phyloP scores from a whole-genome alignment of 2,329 filamentous ascomycete genomes.

The Venturia effusa region DNA sequence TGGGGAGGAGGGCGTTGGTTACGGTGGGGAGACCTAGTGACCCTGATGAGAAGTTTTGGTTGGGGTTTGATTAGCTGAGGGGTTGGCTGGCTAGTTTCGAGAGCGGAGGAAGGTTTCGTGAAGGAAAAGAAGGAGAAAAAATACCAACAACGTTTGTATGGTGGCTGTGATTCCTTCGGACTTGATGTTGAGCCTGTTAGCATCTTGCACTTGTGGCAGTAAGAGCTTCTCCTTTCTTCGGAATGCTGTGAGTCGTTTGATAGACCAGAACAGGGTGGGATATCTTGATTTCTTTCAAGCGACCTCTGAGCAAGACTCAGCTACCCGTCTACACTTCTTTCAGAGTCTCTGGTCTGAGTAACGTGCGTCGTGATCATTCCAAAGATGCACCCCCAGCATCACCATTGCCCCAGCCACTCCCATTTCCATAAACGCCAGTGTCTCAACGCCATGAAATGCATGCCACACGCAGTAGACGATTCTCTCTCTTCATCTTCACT shows the following conservation, averaged over 20 bases:
- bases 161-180: too few species aligned
- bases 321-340: neutral
- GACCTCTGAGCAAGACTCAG: neutral
- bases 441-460: neutral
- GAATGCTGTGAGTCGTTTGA: neutral
- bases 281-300: neutral
- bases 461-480: neutral
- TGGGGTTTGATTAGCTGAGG: constrained; percentile 15
- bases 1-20: constrained; percentile 19
- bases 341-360: neutral
- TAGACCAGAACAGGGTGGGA: neutral
- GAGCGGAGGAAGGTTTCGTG: neutral
- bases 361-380: neutral
- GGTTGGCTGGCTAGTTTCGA: neutral
- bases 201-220: too few species aligned
- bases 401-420: neutral
- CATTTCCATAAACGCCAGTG: neutral
- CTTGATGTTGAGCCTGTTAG: too few species aligned
- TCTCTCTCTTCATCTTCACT: neutral
- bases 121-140: neutral
- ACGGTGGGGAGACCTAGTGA: constrained; percentile 22
- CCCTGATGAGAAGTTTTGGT: constrained; percentile 17
- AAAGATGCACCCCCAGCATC: neutral
- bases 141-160: too few species aligned
- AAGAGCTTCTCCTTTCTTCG: too few species aligned